A percentile compares a stretch with the other conserved stretches of the same genome.
phyloP scores from a whole-genome alignment of 345 rosid species.

The Erysimum cheiranthoides region DNA sequence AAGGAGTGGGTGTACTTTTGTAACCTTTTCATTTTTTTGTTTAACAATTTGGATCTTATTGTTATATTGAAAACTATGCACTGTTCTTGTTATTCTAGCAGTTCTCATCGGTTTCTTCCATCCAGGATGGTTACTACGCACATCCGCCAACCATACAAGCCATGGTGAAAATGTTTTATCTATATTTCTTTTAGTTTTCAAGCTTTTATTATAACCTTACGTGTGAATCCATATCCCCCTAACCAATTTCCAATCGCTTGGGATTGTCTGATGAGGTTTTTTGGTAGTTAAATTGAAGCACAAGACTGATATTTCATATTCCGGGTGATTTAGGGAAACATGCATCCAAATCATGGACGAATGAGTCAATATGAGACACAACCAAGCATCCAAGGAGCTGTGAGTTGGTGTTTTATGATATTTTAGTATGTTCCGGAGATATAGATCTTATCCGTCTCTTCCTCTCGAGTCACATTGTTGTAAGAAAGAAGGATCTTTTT shows the following conservation, averaged over 20 bases:
- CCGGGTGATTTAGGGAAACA: conserved; percentile 51
- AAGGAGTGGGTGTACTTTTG: conserved; percentile 47
- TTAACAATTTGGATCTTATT: not conserved
- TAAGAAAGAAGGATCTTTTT: not conserved
- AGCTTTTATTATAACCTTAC: conserved; percentile 10
- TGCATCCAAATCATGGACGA: conserved; percentile 48
- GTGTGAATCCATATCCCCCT: not conserved
- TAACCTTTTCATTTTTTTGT: not conserved
- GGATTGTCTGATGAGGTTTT: not conserved
- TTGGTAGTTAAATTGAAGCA: not conserved
- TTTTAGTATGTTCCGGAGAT: not conserved
- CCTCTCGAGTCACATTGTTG: not conserved
- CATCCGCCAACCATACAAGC: conserved; percentile 51
- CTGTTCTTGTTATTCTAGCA: conserved; percentile 12
- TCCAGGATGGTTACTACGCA: conserved; percentile 52
- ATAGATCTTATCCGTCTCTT: not conserved
- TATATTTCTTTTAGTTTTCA: not conserved
- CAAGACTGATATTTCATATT: conserved; percentile 23
- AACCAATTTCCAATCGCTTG: not conserved
- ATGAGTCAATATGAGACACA: conserved; percentile 51
- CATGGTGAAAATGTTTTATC: conserved; percentile 22
- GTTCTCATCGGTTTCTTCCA: conserved; percentile 45
- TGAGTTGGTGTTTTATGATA: conserved; percentile 31
- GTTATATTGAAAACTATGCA: not conserved
- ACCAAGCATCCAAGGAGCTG: conserved; percentile 57